Conservation (phyloP, 495 filamentous ascomycete species). For the Penicillium riverlandense region DNA sequence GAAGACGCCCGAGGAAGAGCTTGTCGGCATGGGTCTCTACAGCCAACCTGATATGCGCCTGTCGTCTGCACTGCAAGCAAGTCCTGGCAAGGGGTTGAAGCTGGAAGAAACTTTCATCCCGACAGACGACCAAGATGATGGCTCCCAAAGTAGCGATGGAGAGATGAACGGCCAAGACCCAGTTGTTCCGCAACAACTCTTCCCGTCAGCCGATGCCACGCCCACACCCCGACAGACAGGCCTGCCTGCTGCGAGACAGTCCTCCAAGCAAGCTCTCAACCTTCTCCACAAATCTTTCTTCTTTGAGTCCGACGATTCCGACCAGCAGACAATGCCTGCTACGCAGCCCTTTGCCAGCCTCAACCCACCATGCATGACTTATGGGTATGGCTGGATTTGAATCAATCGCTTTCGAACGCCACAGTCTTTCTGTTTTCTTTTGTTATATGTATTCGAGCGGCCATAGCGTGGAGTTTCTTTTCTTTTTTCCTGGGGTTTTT, state of each 20-base stretch:
- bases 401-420: neutral
- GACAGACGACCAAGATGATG: conserved; percentile 55
- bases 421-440: conserved; percentile 2
- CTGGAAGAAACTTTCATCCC: conserved; percentile 80
- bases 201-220: neutral
- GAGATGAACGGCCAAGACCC: conserved; percentile 26
- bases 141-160: conserved; percentile 37
- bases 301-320: conserved; percentile 33
- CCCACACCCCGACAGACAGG: conserved; percentile 2
- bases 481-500: conserved; percentile 3
- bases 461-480: conserved; percentile 33
- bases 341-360: conserved; percentile 23
- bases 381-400: conserved; percentile 39
- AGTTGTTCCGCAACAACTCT: conserved; percentile 4
- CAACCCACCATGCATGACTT: conserved; percentile 31
- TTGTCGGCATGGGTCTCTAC: conserved; percentile 81
- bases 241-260: conserved; percentile 15
- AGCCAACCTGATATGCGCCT: conserved; percentile 51
- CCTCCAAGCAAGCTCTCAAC: conserved; percentile 24
- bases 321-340: conserved; percentile 21
- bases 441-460: conserved; percentile 14
- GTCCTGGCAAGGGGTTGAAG: conserved; percentile 66
- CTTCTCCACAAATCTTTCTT: conserved; percentile 42
- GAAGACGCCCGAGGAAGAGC: conserved; percentile 54
- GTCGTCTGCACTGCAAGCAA: conserved; percentile 37